phyloP scores from a whole-genome alignment of 2,329 filamentous ascomycete species.

The Periconia digitata region DNA sequence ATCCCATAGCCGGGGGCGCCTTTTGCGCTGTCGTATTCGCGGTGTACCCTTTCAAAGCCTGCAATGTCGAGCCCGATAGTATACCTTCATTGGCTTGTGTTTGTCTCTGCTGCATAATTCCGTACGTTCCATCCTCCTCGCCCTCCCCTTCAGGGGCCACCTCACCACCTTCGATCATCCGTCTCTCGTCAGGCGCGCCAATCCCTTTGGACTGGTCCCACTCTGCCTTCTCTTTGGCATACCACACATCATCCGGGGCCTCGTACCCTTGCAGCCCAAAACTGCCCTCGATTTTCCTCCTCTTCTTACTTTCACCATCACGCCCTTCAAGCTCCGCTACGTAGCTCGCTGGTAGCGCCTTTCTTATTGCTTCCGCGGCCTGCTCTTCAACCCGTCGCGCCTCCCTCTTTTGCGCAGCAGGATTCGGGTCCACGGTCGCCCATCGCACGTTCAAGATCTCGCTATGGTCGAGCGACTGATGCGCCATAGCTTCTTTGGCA shows the following conservation, averaged over 20 bases:
- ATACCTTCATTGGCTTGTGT: constrained; percentile 60
- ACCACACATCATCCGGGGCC: constrained; percentile 91
- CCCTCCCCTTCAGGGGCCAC: constrained; percentile 22
- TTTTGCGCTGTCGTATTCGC: constrained; percentile 53
- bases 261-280: constrained; percentile 92
- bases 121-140: constrained; percentile 35
- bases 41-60: constrained; percentile 65
- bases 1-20: constrained; percentile 61
- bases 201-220: constrained; percentile 65
- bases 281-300: constrained; percentile 80
- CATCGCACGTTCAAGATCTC: constrained; percentile 95
- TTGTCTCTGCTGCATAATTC: constrained; percentile 25
- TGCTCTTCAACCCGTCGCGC: constrained; percentile 89
- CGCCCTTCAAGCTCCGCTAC: constrained; percentile 92
- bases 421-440: constrained; percentile 96
- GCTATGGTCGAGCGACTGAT: constrained; percentile 86
- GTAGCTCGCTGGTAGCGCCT: constrained; percentile 85
- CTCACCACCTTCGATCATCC: constrained; percentile 49
- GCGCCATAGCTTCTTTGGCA: constrained; percentile 83
- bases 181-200: constrained; percentile 57
- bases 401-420: constrained; percentile 89
- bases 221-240: constrained; percentile 72
- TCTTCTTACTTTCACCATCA: constrained; percentile 70
- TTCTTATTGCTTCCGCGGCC: constrained; percentile 87
- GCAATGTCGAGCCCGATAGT: constrained; percentile 78